A percentile compares a stretch with the other conserved stretches of the same genome.
Evolutionary conservation across 768 basidiomycete species (phyloP).

Genomic region (Suillus bovinus): DNA sequence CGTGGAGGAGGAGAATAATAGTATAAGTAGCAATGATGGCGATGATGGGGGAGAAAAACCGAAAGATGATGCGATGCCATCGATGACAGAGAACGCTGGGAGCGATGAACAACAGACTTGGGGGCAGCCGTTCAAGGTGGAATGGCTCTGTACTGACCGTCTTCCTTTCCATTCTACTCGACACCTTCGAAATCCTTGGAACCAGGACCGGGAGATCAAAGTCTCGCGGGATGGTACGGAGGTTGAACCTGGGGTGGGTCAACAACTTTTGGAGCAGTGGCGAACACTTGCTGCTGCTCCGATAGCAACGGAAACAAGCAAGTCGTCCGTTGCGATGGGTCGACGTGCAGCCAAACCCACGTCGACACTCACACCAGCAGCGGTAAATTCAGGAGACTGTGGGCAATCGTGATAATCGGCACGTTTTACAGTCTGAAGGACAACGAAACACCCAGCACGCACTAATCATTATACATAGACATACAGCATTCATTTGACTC

Average conservation of each 20-base stretch:
- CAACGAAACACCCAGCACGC: neutral
- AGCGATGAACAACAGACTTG: conserved; percentile 41
- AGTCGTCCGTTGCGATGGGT: neutral
- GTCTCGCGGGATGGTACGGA: conserved; percentile 92
- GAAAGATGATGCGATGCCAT: conserved; percentile 14
- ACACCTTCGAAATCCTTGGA: conserved; percentile 91
- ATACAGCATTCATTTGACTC: conserved; percentile 15
- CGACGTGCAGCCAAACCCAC: conserved; percentile 13
- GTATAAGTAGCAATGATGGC: conserved; percentile 16
- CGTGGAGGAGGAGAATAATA: conserved; percentile 24
- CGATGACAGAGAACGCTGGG: neutral
- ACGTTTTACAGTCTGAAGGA: conserved; percentile 1
- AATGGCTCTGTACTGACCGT: conserved; percentile 75
- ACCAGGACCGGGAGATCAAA: conserved; percentile 79
- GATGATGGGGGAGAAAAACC: conserved; percentile 23
- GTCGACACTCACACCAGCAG: neutral
- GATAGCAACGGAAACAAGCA: conserved; percentile 4
- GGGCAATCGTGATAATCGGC: conserved; percentile 3
- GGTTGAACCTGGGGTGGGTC: conserved; percentile 77
- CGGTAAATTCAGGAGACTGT: neutral
- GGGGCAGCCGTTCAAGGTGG: conserved; percentile 80
- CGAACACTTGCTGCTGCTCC: conserved; percentile 31
- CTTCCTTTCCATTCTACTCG: conserved; percentile 77
- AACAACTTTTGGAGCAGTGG: conserved; percentile 73
- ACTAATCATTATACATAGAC: conserved; percentile 4